Evolutionary conservation across 1,284 basidiomycete species (phyloP), one percentile per base, ranked within the genome.

Genomic region (Pseudozyma pruni): DNA sequence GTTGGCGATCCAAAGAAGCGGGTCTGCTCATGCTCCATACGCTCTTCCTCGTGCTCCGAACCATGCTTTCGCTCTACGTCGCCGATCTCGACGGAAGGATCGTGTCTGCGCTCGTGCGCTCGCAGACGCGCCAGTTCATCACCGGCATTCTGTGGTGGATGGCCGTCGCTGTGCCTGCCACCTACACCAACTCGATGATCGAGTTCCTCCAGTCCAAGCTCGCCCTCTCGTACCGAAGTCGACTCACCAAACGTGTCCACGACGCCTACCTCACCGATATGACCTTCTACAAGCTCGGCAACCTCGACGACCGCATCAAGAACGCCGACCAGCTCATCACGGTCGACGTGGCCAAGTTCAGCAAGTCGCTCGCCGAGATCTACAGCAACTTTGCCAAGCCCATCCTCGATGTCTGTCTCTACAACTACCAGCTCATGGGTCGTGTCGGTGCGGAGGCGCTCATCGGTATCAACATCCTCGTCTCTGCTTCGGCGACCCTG

Each of bases 291-390:
- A 95, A 96, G 83, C 85, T 98, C 27, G 89, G 92, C 89, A 82
- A 77, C 88, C 83, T 82, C 33, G 80, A 82, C 43, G 95, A 98
- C 82, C 87, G 95, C 52, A 94, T 98, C 71, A 94, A 94, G 85
- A 98, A 98, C 75, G 91, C 93, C 9, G 95, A 98, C 80, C 94
- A 97, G 90, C 91, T 95, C 88, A 93, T 98, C 70, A 95, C 94
- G 0, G 90, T 95, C 62, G 95, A 98, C 81, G 93, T 98, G 40
- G 91, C 94, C 81, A 91, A 91, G 58, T 98, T 98, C 84, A 93
- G 92, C 31, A 88, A 87, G 20, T 90, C 93, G 78, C 87, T 98
- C 16, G 93, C 95, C 9, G 92, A 93, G 37, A 94, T 98, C 41
- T 98, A 98, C 75, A 75, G 75, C 50, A 81, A 81, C 66, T 73